Percentiles rank a stretch among this genome's conserved stretches.
Conservation (phyloP, 2,329 filamentous ascomycete genomes). For the Colletotrichum graminicola region DNA sequence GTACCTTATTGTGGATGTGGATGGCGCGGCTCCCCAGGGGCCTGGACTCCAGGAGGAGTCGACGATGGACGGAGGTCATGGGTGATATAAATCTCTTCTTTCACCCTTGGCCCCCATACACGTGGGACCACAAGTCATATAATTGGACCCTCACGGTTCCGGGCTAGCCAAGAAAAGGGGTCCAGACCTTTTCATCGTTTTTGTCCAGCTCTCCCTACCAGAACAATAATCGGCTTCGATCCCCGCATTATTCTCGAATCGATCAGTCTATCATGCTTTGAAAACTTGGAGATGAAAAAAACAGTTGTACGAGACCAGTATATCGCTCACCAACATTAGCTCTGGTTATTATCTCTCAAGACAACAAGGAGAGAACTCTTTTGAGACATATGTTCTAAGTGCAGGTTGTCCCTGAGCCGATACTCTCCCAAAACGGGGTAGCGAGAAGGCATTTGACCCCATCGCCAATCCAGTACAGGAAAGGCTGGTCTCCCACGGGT, state of each 20-base stretch:
- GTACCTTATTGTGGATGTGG: not conserved
- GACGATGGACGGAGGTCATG: not conserved
- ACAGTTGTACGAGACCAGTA: not conserved
- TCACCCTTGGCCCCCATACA: not conserved
- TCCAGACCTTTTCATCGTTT: not conserved
- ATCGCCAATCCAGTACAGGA: not conserved
- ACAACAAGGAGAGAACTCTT: not conserved
- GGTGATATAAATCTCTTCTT: not conserved
- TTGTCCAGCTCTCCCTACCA: too few species aligned
- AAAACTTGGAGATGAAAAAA: not conserved
- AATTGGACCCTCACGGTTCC: not conserved
- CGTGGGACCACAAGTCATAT: not conserved
- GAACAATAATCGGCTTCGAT: not conserved
- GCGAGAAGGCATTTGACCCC: not conserved
- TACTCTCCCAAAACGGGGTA: not conserved
- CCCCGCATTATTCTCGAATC: not conserved
- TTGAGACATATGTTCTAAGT: not conserved
- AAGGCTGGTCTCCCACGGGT: not conserved
- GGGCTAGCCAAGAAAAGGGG: not conserved
- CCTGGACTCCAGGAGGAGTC: slow-evolving; percentile 1
- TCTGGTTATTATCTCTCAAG: too few species aligned
- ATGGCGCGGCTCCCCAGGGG: not conserved
- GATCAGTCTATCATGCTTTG: too few species aligned
- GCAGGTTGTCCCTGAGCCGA: not conserved
- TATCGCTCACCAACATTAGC: not conserved